Conservation (phyloP, 139 green algal genomes). For the Pleodorina starrii region DNA sequence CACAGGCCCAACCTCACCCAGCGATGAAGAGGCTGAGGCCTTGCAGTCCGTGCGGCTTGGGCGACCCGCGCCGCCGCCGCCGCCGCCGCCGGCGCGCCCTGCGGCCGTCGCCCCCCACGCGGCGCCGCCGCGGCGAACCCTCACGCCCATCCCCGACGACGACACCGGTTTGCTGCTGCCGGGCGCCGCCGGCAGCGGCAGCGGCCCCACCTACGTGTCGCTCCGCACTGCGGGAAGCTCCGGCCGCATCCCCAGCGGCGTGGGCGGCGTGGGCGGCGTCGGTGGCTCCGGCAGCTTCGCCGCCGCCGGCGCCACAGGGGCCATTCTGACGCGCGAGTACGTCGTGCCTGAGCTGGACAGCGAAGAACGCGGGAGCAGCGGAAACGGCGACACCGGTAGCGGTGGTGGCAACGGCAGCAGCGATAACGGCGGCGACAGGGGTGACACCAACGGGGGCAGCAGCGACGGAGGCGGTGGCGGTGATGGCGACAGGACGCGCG, state of each 20-base stretch:
- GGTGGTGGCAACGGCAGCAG: not conserved
- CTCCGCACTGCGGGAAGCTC: constrained; percentile 11
- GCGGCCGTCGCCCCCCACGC: not conserved
- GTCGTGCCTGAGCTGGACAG: not conserved
- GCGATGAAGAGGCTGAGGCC: not conserved
- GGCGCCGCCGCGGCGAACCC: not conserved
- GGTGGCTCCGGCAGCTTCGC: not conserved
- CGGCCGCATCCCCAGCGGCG: not conserved
- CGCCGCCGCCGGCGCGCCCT: not conserved
- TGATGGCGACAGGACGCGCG: too few relatives aligned
- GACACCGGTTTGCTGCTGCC: constrained; percentile 14
- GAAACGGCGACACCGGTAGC: not conserved
- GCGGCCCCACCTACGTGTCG: not conserved
- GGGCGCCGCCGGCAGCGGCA: not conserved
- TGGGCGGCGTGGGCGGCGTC: not conserved
- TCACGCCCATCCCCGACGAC: constrained; percentile 23
- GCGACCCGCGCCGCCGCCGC: not conserved
- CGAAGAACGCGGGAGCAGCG: not conserved
- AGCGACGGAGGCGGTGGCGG: too few relatives aligned
- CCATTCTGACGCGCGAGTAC: not conserved
- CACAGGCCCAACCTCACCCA: not conserved
- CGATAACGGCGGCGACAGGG: not conserved
- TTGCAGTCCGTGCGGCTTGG: not conserved
- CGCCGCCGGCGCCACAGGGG: not conserved
- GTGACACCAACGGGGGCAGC: not conserved